Evolutionary conservation across 2,329 filamentous ascomycete genomes (phyloP), one percentile per base, ranked within the genome.

Genomic region (Chaetomium sp.): DNA sequence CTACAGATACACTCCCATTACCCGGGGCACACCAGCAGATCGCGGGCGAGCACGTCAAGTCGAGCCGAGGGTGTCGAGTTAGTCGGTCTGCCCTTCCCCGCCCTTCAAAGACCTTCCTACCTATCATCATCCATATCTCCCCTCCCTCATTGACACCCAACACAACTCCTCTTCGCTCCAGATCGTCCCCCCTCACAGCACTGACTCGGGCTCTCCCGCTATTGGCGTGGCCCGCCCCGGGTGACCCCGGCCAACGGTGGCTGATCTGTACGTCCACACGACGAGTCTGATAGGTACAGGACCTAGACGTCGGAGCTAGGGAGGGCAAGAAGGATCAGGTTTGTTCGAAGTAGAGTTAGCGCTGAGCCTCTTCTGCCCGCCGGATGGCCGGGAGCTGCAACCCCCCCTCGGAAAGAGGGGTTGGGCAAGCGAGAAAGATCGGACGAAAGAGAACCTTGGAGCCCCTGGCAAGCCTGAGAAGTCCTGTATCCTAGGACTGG

Each of bases 131-230:
- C 19, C 2, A 27, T 3, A 27, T 27, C 19, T 27, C 19, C 19
- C 19, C 19, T 27, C 19, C 19, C 19, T 27, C 2, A 27, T 27
- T 27, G 19, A 27, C 19, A 27, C 3, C 19, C 19, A 27, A 48
- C 44, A 47, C 43, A 6, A 12, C 51, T 36, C 7, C 14, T 9
- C 33, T 37, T 7, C 38, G n/a, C 11, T 8, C 36, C 35, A 9
- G 42, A 34, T 11, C 14, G 11, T 3, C 10, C 43, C 44, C 36
- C n/a, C 52, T 27, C 37, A 11, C 12, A 19, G 14, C 10, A 32
- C 51, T 53, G 51, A 53, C 51, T 48, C 44, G 52, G 52, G 38
- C 7, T 33, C 12, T 42, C 37, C 37, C 38, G 38, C 8, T 10
- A 19, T n/a, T 32, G 19, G n/a, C 42, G 9, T 27, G 3, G 14